These are phyloP conservation scores for Russula abietina DNA, from an alignment of 768 basidiomycete genomes.

Conservation along the genomic window DNA sequence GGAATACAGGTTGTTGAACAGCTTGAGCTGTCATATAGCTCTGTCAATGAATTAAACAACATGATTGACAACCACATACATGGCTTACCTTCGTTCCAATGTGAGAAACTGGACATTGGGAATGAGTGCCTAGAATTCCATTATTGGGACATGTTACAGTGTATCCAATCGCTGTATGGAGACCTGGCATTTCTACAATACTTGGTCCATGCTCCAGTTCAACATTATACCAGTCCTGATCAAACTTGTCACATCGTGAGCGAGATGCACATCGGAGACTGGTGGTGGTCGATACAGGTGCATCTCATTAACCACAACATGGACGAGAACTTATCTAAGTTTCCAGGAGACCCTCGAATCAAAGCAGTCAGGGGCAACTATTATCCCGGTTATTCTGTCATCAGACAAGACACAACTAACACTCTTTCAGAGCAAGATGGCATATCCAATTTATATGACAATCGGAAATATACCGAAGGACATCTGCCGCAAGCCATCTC, in stretches of 20 bases:
- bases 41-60: not conserved
- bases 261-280: too few relatives aligned
- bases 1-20: not conserved
- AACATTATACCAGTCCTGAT: too few relatives aligned
- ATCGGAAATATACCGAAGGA: constrained; percentile 25
- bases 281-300: too few relatives aligned
- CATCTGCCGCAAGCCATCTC: not conserved
- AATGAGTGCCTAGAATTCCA: not conserved
- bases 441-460: constrained; percentile 22
- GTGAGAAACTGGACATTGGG: not conserved
- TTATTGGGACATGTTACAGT: not conserved
- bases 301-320: not conserved
- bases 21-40: not conserved
- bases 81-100: not conserved
- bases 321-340: not conserved
- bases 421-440: constrained; percentile 9
- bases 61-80: not conserved
- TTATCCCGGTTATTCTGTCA: not conserved
- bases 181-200: not conserved
- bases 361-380: not conserved
- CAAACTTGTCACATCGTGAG: too few relatives aligned
- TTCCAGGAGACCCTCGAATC: not conserved
- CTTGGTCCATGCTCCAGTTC: not conserved
- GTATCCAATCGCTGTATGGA: not conserved
- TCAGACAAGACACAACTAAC: not conserved